Evolutionary conservation across 768 basidiomycete genomes (phyloP), one percentile per base, ranked within the genome.

Genomic region (Boletus reticulatus): DNA sequence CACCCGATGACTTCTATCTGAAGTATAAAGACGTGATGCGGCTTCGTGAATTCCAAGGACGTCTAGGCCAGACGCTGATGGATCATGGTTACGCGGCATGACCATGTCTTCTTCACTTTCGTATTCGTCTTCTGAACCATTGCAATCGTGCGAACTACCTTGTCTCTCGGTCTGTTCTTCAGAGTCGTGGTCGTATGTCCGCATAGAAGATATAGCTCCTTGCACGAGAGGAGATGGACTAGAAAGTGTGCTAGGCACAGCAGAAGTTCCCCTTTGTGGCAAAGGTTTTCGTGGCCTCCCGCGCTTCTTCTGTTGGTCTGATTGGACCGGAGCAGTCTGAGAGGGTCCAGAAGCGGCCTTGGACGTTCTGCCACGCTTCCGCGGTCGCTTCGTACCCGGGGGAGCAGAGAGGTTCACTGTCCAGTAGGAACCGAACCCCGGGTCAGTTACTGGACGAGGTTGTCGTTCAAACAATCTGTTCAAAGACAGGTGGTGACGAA

Each of bases 341-440:
- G 57, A 51, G n/a, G 59, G 39, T 13, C 62, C 60, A 29, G 66
- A 44, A 34, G 46, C 63, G 19, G 77, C 76, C 65, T 85, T 84
- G 55, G 78, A 81, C 10, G 81, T 72, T 19, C 87, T 79, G 24
- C 88, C 88, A 53, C 90, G 82, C 67, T 92, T 92, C 20, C 90
- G 82, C 42, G 90, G 90, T 54, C 90, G 83, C 72, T 92, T 92
- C 1, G 89, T 92, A 20, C 90, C 90, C 3, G 89, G 89, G 13
- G 89, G 89, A n/a, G 90, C 90, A 46, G 81, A 70, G 20, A 92
- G 77, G 70, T 92, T 92, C n/a, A 92, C 90, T 36, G 89, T 91
- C 90, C 90, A 92, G 66, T 92, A 92, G 12, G 89, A 92, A 20
- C 90, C 90, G 67, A 91, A 90, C 16, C 90, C 90, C 13, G 90